These are phyloP conservation scores for Mycosphaerelloides madeirae DNA, from an alignment of 2,329 filamentous ascomycete species.

Conservation along the genomic window DNA sequence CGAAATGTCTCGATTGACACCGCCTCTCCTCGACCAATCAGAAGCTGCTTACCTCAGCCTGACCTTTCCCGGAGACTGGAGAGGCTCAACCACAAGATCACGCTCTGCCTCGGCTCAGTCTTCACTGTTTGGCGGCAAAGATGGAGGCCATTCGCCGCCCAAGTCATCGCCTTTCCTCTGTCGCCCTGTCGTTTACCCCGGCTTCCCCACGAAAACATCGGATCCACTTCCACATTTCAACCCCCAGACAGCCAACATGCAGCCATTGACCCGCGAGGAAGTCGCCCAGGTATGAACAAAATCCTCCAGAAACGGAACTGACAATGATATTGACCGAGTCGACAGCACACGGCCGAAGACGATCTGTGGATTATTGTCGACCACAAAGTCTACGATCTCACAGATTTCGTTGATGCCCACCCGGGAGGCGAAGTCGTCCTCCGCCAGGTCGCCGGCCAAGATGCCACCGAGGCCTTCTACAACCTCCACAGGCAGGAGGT, in stretches of 20 bases:
- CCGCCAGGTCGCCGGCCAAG: constrained; percentile 72
- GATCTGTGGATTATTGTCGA: constrained; percentile 82
- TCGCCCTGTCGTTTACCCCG: too few relatives aligned
- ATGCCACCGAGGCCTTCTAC: constrained; percentile 81
- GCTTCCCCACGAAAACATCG: too few relatives aligned
- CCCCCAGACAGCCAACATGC: constrained; percentile 18
- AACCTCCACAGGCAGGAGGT: constrained; percentile 89
- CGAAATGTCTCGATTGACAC: too few relatives aligned
- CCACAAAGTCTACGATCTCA: constrained; percentile 79
- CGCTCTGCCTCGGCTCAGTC: too few relatives aligned
- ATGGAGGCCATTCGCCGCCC: too few relatives aligned
- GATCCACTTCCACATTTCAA: too few relatives aligned
- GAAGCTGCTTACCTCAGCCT: too few relatives aligned
- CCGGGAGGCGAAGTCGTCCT: constrained; percentile 78
- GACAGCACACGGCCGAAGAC: constrained; percentile 66
- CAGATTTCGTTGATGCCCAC: constrained; percentile 79
- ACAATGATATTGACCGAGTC: neutral
- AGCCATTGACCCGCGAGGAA: constrained; percentile 26
- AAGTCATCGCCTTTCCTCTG: too few relatives aligned
- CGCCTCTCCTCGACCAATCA: too few relatives aligned
- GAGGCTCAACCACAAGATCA: too few relatives aligned
- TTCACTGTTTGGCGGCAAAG: too few relatives aligned
- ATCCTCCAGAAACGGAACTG: neutral
- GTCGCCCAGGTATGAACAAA: constrained; percentile 22
- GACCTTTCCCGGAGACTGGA: too few relatives aligned